Conservation (phyloP, 768 basidiomycete species). For the Panellus pusillus region DNA sequence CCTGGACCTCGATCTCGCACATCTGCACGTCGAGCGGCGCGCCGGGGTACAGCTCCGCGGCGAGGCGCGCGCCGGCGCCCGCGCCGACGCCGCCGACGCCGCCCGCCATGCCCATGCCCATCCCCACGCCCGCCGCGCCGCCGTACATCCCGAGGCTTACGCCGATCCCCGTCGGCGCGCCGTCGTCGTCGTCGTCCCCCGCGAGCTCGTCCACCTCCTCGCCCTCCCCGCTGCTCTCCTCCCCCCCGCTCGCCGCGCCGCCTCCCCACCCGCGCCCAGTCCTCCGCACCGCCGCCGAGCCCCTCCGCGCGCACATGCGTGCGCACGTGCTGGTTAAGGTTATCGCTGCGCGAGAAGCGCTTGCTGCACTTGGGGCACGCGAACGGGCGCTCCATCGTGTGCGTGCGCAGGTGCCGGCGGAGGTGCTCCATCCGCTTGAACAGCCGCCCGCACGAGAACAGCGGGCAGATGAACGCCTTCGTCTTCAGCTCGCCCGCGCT, state of each 20-base stretch:
- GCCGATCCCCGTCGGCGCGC: slow-evolving; percentile 24
- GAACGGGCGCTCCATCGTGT: slow-evolving; percentile 87
- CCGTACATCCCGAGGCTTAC: slow-evolving; percentile 27
- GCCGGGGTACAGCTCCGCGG: slow-evolving; percentile 26
- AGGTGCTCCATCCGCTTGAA: slow-evolving; percentile 95
- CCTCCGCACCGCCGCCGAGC: slow-evolving; percentile 30
- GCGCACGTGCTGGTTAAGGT: slow-evolving; percentile 82
- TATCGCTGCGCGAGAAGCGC: slow-evolving; percentile 86
- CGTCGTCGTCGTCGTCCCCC: slow-evolving; percentile 30
- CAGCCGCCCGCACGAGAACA: slow-evolving; percentile 77
- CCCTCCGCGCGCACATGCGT: slow-evolving; percentile 62
- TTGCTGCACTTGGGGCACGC: slow-evolving; percentile 73
- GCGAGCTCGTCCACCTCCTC: slow-evolving; percentile 29
- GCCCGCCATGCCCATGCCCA: slow-evolving; percentile 28
- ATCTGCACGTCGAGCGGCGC: slow-evolving; percentile 47
- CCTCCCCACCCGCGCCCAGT: slow-evolving; percentile 25
- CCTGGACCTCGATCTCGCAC: slow-evolving; percentile 62
- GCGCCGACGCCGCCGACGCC: slow-evolving; percentile 20
- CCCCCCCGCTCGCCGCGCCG: slow-evolving; percentile 28
- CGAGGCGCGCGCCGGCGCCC: slow-evolving; percentile 22
- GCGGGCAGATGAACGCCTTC: slow-evolving; percentile 78
- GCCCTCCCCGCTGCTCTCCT: slow-evolving; percentile 27
- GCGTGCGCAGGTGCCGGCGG: slow-evolving; percentile 83
- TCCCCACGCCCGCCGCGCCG: slow-evolving; percentile 21
- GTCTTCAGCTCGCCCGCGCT: slow-evolving; percentile 38